Base-by-base conservation (phyloP, 768 basidiomycete species). In the Mycena maculata region DNA sequence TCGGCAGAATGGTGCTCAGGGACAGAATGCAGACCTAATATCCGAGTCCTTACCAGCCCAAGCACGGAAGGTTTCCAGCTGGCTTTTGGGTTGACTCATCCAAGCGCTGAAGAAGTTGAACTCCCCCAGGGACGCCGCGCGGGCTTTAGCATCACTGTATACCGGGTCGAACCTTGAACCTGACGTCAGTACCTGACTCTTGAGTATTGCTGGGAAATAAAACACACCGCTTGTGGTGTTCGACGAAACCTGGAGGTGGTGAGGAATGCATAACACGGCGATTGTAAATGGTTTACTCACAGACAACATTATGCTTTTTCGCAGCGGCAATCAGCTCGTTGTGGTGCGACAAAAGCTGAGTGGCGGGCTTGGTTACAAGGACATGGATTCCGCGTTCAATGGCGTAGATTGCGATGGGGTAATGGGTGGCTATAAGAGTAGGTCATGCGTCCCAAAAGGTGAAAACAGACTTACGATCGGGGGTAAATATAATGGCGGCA, bases 61-160 rank as follows among this genome's bases (percentile, higher is more conserved):
- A 9, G 93, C 92, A 62, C 90, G 89, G 88, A 97, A 98, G 0
- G 96, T 97, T 79, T 95, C 93, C 28, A 98, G 86, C 79, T 98
- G 96, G 73, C 88, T 90, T 81, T 98, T 98, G 45, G 96, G 96
- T 78, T 97, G 96, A 74, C 93, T 95, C 96, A 98, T 98, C 94
- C 96, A 97, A 39, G 95, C 93, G 71, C 84, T 93, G 88, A 95
- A 97, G 80, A 95, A 97, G 81, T 96, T 97, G 82, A 96, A 95
- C 78, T 96, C 94, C 36, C 95, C 94, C 27, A 96, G 84, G 9
- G 86, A 79, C 28, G 84, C 86, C 30, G 92, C 92, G 57, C 91
- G 89, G 5, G 89, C 90, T 73, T 89, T 91, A 41, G 95, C 96
- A 76, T 98, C 95, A 73, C 92, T 92, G 82, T 98, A 97, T 15